These are phyloP conservation scores for Keithomyces neogunnii DNA, from an alignment of 2,329 filamentous ascomycete species.

Conservation along the genomic window DNA sequence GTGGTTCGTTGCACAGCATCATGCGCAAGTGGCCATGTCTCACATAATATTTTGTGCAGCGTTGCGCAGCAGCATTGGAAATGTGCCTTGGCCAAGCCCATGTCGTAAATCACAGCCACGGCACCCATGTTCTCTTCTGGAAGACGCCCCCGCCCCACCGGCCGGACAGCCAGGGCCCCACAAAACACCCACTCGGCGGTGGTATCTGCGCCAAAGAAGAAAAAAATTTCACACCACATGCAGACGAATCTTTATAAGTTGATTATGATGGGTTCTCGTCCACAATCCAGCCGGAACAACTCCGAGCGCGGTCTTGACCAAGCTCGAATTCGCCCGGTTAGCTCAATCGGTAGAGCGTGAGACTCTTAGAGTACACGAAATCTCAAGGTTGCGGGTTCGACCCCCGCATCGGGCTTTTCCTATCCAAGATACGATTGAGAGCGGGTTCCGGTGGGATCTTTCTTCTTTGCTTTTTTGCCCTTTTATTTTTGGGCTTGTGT, in stretches of 20 bases:
- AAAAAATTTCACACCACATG: not conserved
- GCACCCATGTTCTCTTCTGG: too few relatives aligned
- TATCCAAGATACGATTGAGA: not conserved
- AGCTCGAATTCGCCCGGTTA: slow-evolving; percentile 21
- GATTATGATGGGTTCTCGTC: not conserved
- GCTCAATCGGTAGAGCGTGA: slow-evolving; percentile 55
- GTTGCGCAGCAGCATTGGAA: too few relatives aligned
- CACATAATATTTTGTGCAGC: too few relatives aligned
- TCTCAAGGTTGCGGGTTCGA: slow-evolving; percentile 49
- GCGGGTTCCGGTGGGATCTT: not conserved
- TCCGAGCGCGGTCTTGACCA: not conserved
- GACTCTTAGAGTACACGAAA: slow-evolving; percentile 44
- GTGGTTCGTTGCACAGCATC: too few relatives aligned
- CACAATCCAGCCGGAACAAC: not conserved
- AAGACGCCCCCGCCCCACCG: too few relatives aligned
- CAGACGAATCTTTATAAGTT: not conserved
- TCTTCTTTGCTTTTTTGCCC: not conserved
- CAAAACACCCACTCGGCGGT: not conserved
- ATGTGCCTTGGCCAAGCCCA: too few relatives aligned
- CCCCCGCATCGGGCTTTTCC: slow-evolving; percentile 19
- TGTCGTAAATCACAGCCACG: too few relatives aligned
- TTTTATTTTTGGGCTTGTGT: not conserved
- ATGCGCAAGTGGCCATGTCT: too few relatives aligned
- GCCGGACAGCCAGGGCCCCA: not conserved
- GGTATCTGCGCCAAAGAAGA: not conserved